phyloP scores from a whole-genome alignment of 2,329 filamentous ascomycete species.

The Periconia sp. region DNA sequence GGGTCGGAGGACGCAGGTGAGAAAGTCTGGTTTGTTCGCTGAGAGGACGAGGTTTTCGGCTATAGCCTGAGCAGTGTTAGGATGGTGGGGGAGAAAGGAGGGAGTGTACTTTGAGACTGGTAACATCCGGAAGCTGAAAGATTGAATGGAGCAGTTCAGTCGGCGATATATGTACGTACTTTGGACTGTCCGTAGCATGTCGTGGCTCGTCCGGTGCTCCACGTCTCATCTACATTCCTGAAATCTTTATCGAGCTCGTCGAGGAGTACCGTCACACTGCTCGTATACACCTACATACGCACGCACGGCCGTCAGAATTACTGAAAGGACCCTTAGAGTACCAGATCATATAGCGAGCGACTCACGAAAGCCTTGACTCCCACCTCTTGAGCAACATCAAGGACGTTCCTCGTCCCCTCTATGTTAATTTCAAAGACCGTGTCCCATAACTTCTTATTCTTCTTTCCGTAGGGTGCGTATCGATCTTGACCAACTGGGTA shows the following conservation, averaged over 20 bases:
- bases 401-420: slow-evolving; percentile 76
- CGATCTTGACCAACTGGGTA: slow-evolving; percentile 42
- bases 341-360: background rate
- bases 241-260: slow-evolving; percentile 75
- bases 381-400: slow-evolving; percentile 69
- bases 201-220: slow-evolving; percentile 72
- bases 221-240: slow-evolving; percentile 81
- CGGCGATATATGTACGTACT: slow-evolving; percentile 48
- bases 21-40: slow-evolving; percentile 68
- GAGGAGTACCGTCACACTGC: slow-evolving; percentile 81
- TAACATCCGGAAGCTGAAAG: background rate
- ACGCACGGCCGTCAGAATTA: slow-evolving; percentile 56
- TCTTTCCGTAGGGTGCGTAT: slow-evolving; percentile 40
- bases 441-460: slow-evolving; percentile 18
- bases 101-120: background rate
- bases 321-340: background rate
- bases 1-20: slow-evolving; percentile 80
- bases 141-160: background rate
- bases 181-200: slow-evolving; percentile 89
- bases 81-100: background rate
- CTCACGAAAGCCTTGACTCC: slow-evolving; percentile 72
- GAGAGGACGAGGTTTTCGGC: slow-evolving; percentile 80
- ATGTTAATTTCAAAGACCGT: slow-evolving; percentile 84
- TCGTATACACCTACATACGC: slow-evolving; percentile 75
- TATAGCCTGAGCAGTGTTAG: slow-evolving; percentile 57